Percentiles rank a stretch among this genome's conserved stretches.
Evolutionary conservation across 768 basidiomycete species (phyloP).

Genomic region (Podaxis sp.): DNA sequence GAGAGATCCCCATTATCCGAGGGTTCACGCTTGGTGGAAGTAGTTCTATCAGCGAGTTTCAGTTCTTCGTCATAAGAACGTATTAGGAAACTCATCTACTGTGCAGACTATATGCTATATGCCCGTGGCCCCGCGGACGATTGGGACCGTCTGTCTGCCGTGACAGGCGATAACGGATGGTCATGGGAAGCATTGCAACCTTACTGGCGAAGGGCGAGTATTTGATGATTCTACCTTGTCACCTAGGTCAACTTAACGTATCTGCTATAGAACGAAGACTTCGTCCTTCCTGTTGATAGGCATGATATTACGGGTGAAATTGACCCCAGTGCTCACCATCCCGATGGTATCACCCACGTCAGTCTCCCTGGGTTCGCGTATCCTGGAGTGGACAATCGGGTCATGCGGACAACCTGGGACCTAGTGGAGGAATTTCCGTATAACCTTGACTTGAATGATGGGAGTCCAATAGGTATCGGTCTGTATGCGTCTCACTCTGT

Average conservation of each 20-base stretch:
- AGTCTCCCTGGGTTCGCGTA: constrained; percentile 31
- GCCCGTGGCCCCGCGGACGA: constrained; percentile 33
- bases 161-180: constrained; percentile 37
- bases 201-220: constrained; percentile 29
- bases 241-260: background rate
- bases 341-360: constrained; percentile 29
- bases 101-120: constrained; percentile 32
- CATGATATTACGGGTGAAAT: constrained; percentile 37
- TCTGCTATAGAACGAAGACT: constrained; percentile 33
- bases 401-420: constrained; percentile 30
- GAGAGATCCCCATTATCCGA: constrained; percentile 24
- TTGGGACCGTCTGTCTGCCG: constrained; percentile 24
- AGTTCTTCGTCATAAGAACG: background rate
- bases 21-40: constrained; percentile 29
- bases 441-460: constrained; percentile 29
- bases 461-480: constrained; percentile 26
- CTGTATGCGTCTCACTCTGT: background rate
- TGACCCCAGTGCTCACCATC: constrained; percentile 34
- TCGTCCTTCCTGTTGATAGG: constrained; percentile 32
- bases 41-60: constrained; percentile 25
- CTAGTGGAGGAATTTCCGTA: constrained; percentile 27
- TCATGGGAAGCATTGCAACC: constrained; percentile 31
- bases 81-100: background rate
- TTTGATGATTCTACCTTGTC: background rate
- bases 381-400: constrained; percentile 27